Conservation (phyloP, 768 basidiomycete species). For the Solioccasus polychromus region DNA sequence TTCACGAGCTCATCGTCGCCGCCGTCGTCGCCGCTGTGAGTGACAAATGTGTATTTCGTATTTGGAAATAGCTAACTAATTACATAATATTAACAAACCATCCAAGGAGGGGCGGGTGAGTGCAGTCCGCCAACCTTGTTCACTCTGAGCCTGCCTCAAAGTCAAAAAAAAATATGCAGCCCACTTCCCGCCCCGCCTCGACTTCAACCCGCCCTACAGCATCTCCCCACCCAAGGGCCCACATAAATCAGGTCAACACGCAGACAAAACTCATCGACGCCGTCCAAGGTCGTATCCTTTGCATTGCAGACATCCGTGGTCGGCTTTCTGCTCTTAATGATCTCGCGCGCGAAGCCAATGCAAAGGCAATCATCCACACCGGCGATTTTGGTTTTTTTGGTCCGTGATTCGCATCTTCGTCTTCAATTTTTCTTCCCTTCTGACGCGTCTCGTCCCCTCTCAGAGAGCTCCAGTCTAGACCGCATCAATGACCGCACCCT, state of each 20-base stretch:
- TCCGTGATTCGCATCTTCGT: slow-evolving; percentile 30
- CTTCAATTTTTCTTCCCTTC: slow-evolving; percentile 1
- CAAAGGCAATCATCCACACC: slow-evolving; percentile 92
- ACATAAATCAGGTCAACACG: slow-evolving; percentile 56
- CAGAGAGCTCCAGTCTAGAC: slow-evolving; percentile 77
- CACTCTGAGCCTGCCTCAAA: slow-evolving; percentile 17
- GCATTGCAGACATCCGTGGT: slow-evolving; percentile 92
- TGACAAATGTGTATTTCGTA: slow-evolving; percentile 14
- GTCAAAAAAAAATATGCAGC: slow-evolving; percentile 45
- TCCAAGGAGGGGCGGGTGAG: slow-evolving; percentile 1
- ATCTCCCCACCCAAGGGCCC: slow-evolving; percentile 52
- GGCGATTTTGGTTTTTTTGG: slow-evolving; percentile 99
- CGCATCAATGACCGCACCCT: slow-evolving; percentile 95
- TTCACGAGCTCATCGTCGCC: slow-evolving; percentile 27
- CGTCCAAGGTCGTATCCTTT: slow-evolving; percentile 82
- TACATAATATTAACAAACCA: slow-evolving; percentile 19
- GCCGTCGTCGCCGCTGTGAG: slow-evolving; percentile 14
- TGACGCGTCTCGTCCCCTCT: slow-evolving; percentile 17
- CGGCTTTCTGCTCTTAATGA: slow-evolving; percentile 86
- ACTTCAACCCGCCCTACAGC: slow-evolving; percentile 56
- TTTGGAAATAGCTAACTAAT: slow-evolving; percentile 21
- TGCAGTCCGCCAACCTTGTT: background rate
- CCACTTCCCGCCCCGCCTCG: slow-evolving; percentile 55
- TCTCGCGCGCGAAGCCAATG: slow-evolving; percentile 84
- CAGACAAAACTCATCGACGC: slow-evolving; percentile 80